Percentiles rank a stretch among this genome's conserved stretches.
These are phyloP conservation scores for Aspergillus novofumigatus DNA, from an alignment of 2,329 filamentous ascomycete species.

Conservation along the genomic window DNA sequence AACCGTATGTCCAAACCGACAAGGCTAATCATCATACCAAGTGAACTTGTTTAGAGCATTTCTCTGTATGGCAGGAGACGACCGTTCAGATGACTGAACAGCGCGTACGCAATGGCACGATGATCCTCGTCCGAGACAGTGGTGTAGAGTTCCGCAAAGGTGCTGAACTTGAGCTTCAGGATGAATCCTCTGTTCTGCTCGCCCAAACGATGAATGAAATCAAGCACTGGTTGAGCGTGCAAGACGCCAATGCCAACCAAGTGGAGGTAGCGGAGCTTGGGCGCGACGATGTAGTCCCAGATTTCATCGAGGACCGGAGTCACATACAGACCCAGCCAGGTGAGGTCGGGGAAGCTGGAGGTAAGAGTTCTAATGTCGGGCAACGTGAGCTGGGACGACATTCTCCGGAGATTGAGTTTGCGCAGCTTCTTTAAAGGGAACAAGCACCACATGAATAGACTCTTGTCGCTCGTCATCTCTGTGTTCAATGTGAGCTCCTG, in stretches of 20 bases:
- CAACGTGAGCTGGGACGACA: background rate
- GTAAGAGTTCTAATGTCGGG: background rate
- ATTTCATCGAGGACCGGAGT: background rate
- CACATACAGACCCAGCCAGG: background rate
- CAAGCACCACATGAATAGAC: background rate
- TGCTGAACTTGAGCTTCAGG: background rate
- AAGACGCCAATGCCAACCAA: background rate
- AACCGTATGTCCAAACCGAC: background rate
- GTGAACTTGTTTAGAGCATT: background rate
- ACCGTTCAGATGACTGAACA: background rate
- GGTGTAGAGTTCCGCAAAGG: background rate
- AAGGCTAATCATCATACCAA: no score
- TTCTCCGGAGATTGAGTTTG: background rate
- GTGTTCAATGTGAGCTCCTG: background rate
- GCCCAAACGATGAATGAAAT: background rate
- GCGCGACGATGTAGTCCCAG: background rate
- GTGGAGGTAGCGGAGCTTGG: background rate
- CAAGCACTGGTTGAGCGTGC: background rate
- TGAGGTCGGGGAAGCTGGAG: background rate
- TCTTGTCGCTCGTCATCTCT: background rate
- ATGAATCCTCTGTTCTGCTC: background rate
- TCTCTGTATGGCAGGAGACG: background rate
- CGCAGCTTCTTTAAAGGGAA: background rate
- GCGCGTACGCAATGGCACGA: background rate
- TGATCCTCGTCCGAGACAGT: background rate